Base-by-base conservation (phyloP, 2,329 filamentous ascomycete species). In the Colletotrichum eremochloae region DNA sequence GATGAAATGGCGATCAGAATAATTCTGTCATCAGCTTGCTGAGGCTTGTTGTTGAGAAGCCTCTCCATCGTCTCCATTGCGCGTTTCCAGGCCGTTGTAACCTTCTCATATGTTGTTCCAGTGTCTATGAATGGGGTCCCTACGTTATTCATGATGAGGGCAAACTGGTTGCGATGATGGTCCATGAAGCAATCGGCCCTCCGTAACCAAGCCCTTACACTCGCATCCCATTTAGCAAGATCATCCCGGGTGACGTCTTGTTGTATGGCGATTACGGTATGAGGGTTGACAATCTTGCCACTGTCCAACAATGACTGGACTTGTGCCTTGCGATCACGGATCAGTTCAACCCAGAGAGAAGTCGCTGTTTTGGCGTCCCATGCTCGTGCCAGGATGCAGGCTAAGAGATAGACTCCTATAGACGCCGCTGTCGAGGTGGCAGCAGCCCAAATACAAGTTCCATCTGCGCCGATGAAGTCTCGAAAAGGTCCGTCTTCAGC, bases 141-240 rank as follows among this genome's bases (percentile, higher is more conserved):
- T 18, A 61, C 44, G n/a, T 61, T 61, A 20, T 61, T 33, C 40
- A 61, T 61, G 36, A 61, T 61, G 29, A 46, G 57, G 44, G 40
- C 12, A 15, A 61, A 48, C n/a, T 61, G 38, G n/a, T 44, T 44
- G 8, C 29, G 36, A 9, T 61, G 24, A 18, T 11, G 38, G 5
- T 18, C 38, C 57, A 44, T 61, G 3, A 24, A 44, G 7, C n/a
- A 29, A 44, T 61, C 57, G n/a, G 57, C 57, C 24, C 38, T 33
- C 2, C 57, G n/a, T 12, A 61, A 36, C 57, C 40, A 61, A 33
- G 57, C 38, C 29, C 57, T 44, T 18, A 14, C 38, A 20, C 57
- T 61, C 31, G 57, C 57, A n/a, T 61, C 57, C 57, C 36, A 61
- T 29, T 24, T 48, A 9, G 57, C 57, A 36, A 61, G 33, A n/a